Base-by-base conservation (phyloP, 441 rosid species). In the Pelargonium fulgidum region DNA sequence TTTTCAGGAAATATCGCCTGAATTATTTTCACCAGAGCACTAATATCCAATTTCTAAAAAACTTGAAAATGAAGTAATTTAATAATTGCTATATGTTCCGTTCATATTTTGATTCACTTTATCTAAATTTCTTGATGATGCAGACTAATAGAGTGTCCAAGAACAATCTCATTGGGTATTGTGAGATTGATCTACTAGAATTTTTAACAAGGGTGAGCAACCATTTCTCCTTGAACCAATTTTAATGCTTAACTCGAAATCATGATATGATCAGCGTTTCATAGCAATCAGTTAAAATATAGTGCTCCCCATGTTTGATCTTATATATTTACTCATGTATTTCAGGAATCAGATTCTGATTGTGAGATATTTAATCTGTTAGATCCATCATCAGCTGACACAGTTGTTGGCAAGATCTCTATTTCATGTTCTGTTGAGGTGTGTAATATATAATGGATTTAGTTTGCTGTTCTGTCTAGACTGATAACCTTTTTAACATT, bases 401-500 rank as follows among this genome's bases (percentile, higher is more conserved):
- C 17, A 20, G 77, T 82, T 72, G 89, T 90, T 69, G 98, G 98
- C 56, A 83, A 62, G 72, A 82, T 93, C 68, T 70, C 75, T 70
- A 79, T 93, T 71, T 91, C 97, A 1, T 93, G 96, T 69, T 81
- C 82, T 73, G 75, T 91, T 80, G 98, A 93, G 97, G 98, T 93
- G 64, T 42, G 85, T 42, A 63, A 3, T 19, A 61, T 58, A 44
- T 52, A 70, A 56, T 65, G 52, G 41, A 39, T n/a, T 33, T 20
- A 68, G 19, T 14, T 36, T 47, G 20, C 45, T 70, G 61, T 26
- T 42, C 48, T 20, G 33, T 41, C 71, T 41, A 58, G 62, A 41
- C 54, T 14, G 64, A 41, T 62, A 24, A 68, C 44, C 36, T 68
- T 44, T 79, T 64, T 70, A 67, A 81, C 69, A 22, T 74, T 68